Evolutionary conservation across 495 filamentous ascomycete species (phyloP), one percentile per base, ranked within the genome.

Genomic region (Rostrohypoxylon terebratum): DNA sequence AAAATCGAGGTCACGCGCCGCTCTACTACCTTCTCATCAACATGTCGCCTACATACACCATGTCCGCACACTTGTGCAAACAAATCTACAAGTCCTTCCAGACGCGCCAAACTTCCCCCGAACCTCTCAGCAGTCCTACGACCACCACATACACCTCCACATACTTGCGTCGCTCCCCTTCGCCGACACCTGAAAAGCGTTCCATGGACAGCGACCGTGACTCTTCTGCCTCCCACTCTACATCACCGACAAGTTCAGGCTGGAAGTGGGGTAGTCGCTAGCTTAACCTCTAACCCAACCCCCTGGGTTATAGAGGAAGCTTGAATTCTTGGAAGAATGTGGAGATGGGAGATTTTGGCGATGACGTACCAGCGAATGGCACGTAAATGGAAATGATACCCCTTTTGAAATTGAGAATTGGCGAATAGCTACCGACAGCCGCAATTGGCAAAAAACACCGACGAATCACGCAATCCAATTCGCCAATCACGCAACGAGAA

Each of bases 21-120:
- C n/a, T 62, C 48, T 47, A 55, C 33, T 23, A 66, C 57, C 16
- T 18, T 6, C 20, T 36, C 57, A 36, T 34, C 70, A 78, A 54
- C 53, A 86, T 86, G 84, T 82, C 83, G 61, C 84, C 84, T 58
- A 85, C 84, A 13, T 83, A 86, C 77, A 86, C 84, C 57, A 85
- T 86, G 82, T 83, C 83, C 6, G 83, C 83, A 75, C 84, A 86
- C 63, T 73, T 86, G 74, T 85, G 83, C 82, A 84, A 82, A 75
- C 76, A 85, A 67, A 85, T 86, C 74, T 81, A 80, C 78, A 77
- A 80, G 36, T 84, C 84, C 4, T 85, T 82, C 80, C 82, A 83
- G 58, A 77, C 78, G 36, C 73, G 77, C 38, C 76, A 81, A 59
- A 73, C 77, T 3, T 79, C 81, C 2, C 74, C 81, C 31, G 79